Conservation (phyloP, 2,329 filamentous ascomycete genomes). For the Leptographium procerum region DNA sequence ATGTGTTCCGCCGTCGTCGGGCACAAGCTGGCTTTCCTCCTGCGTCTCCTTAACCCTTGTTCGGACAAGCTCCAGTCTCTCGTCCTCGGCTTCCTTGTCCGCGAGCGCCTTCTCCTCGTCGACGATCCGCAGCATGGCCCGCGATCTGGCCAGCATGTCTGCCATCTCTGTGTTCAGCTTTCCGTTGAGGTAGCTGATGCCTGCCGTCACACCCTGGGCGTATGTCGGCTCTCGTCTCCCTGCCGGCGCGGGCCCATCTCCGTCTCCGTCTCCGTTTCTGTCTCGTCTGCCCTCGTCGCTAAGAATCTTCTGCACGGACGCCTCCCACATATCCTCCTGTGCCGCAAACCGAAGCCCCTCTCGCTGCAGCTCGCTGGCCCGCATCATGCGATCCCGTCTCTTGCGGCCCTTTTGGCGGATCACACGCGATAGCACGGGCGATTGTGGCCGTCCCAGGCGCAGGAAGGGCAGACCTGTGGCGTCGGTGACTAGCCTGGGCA, state of each 20-base stretch:
- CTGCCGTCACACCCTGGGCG: conserved; percentile 14
- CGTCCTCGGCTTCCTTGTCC: conserved; percentile 10
- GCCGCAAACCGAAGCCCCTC: conserved; percentile 19
- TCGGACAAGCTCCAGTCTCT: not conserved
- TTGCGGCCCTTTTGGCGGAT: conserved; percentile 38
- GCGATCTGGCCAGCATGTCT: conserved; percentile 29
- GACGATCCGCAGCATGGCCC: conserved; percentile 28
- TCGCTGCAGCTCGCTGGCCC: conserved; percentile 27
- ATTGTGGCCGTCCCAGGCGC: conserved; percentile 55
- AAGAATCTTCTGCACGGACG: conserved; percentile 23
- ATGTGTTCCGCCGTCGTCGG: not conserved
- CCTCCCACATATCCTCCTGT: conserved; percentile 39
- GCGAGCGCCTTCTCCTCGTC: conserved; percentile 26
- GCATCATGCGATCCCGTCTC: conserved; percentile 29
- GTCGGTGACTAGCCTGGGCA: conserved; percentile 45
- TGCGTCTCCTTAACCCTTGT: not conserved
- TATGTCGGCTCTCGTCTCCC: conserved; percentile 16
- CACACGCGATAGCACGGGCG: conserved; percentile 43
- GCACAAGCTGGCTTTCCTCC: not conserved
- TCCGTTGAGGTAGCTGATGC: conserved; percentile 15
- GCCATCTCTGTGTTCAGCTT: conserved; percentile 21
- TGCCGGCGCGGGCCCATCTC: not conserved
- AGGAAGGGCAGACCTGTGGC: conserved; percentile 52
- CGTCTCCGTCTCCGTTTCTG: not conserved
- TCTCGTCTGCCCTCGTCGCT: not conserved